Evolutionary conservation across 1,284 basidiomycete genomes (phyloP), one percentile per base, ranked within the genome.

Genomic region (Apiotrichum gamsii): DNA sequence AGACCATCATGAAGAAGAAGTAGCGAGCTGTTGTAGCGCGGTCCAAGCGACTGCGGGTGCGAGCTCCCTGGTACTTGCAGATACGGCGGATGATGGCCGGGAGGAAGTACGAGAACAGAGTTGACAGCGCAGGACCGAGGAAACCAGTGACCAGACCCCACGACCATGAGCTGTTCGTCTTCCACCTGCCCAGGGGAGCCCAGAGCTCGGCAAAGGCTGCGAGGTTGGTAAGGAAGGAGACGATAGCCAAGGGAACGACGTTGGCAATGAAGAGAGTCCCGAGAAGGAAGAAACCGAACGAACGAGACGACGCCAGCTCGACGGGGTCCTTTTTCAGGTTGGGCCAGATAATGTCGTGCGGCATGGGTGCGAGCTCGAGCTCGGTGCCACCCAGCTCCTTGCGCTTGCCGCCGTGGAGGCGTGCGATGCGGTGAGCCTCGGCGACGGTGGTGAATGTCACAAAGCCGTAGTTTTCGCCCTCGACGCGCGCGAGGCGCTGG

Each of bases 361-460:
- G 70, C 47, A 68, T 62, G 0, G 71, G 65, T 2, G 62, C 62
- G 16, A 69, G 61, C 23, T 64, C 60, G 9, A 74, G 40, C 18
- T 51, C 46, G 1, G 72, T 71, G 2, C 72, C 72, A 13, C 59
- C 60, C 4, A 74, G 57, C 51, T 72, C 72, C 44, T 68, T 69
- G 19, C 61, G 51, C 16, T 47, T 52, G 14, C 72, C 72, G 5
- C 56, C 54, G 47, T 74, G 72, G 10, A 61, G 43, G 8, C 66
- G 56, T 21, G 71, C 70, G 43, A 74, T 73, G 6, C 72, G 63
- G 54, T 74, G 72, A 0, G 91, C 90, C 61, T 90, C 93, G 0
- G 88, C 84, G 10, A 95, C 86, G 0, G 90, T 84, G 42, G 87
- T 90, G 82, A 95, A 87, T 19, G 88, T 90, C 3, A 90, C 89